A percentile compares a stretch with the other conserved stretches of the same genome.
These are phyloP conservation scores for Fulvia fulva DNA, from an alignment of 2,329 filamentous ascomycete species.

Conservation along the genomic window DNA sequence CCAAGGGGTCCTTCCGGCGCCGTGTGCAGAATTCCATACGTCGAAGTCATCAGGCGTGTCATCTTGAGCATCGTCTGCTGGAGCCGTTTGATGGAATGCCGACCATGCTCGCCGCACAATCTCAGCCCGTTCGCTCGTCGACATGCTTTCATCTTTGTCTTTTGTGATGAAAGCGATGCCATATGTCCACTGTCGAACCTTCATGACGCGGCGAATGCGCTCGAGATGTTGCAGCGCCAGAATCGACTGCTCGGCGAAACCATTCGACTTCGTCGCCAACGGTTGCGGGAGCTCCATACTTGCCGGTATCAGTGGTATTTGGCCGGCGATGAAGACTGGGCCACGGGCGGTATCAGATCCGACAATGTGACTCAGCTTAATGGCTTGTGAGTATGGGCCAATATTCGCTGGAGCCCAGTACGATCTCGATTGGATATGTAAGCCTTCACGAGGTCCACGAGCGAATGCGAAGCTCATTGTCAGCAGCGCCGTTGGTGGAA, in stretches of 20 bases:
- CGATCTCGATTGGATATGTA: slow-evolving; percentile 88
- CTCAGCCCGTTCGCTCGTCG: slow-evolving; percentile 18
- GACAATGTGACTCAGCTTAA: slow-evolving; percentile 47
- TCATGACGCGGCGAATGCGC: slow-evolving; percentile 70
- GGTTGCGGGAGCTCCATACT: slow-evolving; percentile 60
- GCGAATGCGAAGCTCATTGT: slow-evolving; percentile 53
- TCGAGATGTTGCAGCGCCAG: slow-evolving; percentile 85
- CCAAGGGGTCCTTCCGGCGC: slow-evolving; percentile 18
- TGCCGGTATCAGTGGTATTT: slow-evolving; percentile 81
- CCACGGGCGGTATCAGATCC: slow-evolving; percentile 18
- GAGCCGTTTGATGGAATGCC: slow-evolving; percentile 19
- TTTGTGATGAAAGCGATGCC: slow-evolving; percentile 69
- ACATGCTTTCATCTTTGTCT: slow-evolving; percentile 32
- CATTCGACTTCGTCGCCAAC: neutral
- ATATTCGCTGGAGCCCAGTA: slow-evolving; percentile 99
- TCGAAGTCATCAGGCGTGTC: slow-evolving; percentile 55
- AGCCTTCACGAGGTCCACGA: slow-evolving; percentile 40
- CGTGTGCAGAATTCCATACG: slow-evolving; percentile 62
- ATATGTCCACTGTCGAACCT: slow-evolving; percentile 70
- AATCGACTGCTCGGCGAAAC: slow-evolving; percentile 53
- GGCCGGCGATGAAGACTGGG: slow-evolving; percentile 72
- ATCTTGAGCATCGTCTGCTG: slow-evolving; percentile 41
- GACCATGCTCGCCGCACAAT: slow-evolving; percentile 43
- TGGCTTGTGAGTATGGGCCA: slow-evolving; percentile 90
- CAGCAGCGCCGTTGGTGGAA: slow-evolving; percentile 59